Percentiles rank a stretch among this genome's conserved stretches.
Evolutionary conservation across 305 asterid genomes (phyloP).

Genomic region (Fraxinus sp.): DNA sequence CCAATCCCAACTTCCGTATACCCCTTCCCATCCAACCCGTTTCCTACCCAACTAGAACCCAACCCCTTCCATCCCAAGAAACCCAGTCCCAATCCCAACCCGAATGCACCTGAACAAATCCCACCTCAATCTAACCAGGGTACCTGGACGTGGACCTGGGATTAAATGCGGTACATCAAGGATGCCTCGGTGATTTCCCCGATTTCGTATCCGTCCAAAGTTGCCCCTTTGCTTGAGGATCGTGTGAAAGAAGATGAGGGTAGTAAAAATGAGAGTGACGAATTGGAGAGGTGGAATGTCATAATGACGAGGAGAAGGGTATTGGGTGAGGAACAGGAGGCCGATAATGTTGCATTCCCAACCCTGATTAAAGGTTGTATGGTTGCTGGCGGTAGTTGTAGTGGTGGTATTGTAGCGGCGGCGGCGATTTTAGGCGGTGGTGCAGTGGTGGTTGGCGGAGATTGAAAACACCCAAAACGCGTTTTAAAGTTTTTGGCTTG

Average conservation of each 20-base stretch:
- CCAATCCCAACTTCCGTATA: no score
- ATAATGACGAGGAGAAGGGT: constrained; percentile 37
- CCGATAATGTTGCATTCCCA: constrained; percentile 64
- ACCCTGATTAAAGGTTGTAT: constrained; percentile 41
- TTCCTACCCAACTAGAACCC: no score
- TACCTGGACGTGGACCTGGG: constrained; percentile 51
- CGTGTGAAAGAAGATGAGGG: constrained; percentile 26
- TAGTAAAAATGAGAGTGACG: constrained; percentile 6
- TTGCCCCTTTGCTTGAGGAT: constrained; percentile 93
- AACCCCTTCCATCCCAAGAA: no score
- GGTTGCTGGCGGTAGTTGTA: no score
- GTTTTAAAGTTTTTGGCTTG: no score
- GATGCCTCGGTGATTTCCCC: constrained; percentile 45
- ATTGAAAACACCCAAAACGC: no score
- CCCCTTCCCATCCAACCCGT: no score
- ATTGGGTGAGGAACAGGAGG: constrained; percentile 42
- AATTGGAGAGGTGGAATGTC: background rate
- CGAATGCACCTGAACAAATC: constrained; percentile 21
- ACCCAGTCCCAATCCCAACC: no score
- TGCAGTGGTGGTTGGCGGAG: no score
- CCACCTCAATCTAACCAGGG: constrained; percentile 22
- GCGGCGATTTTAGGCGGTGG: no score
- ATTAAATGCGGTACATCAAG: constrained; percentile 75
- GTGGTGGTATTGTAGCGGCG: no score
- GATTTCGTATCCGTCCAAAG: constrained; percentile 52